phyloP scores from a whole-genome alignment of 2,329 filamentous ascomycete species.

The Fusarium marasasianum region DNA sequence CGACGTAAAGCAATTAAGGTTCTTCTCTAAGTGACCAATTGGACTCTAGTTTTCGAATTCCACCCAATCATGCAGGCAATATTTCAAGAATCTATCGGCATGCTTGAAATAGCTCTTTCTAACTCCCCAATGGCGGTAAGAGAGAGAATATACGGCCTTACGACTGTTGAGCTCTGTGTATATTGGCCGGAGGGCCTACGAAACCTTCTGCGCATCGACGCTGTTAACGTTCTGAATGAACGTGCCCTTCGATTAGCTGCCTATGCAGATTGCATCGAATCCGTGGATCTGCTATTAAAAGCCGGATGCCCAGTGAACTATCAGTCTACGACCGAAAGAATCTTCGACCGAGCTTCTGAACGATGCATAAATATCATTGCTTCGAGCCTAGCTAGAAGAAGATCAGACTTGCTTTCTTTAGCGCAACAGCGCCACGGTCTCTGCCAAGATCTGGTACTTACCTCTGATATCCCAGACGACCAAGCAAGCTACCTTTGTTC shows the following conservation, averaged over 20 bases:
- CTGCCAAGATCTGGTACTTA: rapidly evolving
- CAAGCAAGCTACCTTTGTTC: background rate
- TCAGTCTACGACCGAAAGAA: too few relatives aligned
- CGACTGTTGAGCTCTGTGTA: rapidly evolving
- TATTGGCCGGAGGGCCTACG: background rate
- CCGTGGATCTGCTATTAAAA: background rate
- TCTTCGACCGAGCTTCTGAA: background rate
- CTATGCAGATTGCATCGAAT: rapidly evolving
- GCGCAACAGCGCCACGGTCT: rapidly evolving
- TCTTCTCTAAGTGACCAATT: background rate
- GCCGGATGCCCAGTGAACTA: background rate
- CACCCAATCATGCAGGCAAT: rapidly evolving
- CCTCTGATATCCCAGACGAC: rapidly evolving
- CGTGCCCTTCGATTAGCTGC: rapidly evolving
- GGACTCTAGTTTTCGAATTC: background rate
- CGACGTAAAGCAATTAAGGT: rapidly evolving
- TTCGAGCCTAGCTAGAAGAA: background rate
- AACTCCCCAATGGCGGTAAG: background rate
- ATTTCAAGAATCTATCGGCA: background rate
- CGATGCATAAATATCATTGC: background rate
- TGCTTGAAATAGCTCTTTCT: background rate
- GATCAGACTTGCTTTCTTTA: background rate
- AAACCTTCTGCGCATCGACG: rapidly evolving
- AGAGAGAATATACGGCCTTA: rapidly evolving
- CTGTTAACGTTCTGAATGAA: rapidly evolving